Percentiles rank a stretch among this genome's conserved stretches.
These are phyloP conservation scores for Didymella exigua DNA, from an alignment of 2,329 filamentous ascomycete species.

Conservation along the genomic window DNA sequence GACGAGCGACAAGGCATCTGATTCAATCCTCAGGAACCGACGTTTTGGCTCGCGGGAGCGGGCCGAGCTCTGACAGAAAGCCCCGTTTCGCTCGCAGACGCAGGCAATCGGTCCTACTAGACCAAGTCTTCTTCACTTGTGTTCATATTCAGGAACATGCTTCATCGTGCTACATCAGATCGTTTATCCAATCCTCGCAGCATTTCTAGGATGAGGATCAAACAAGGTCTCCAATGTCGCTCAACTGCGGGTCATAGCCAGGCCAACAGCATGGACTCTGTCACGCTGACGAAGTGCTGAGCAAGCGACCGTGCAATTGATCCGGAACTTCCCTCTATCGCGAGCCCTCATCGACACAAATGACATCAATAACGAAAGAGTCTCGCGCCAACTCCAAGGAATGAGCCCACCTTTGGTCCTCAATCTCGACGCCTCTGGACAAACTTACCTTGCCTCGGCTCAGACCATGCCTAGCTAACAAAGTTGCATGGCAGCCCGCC, in stretches of 20 bases:
- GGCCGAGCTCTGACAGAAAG: slow-evolving; percentile 19
- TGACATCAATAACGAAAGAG: background rate
- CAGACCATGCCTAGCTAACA: background rate
- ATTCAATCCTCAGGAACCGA: slow-evolving; percentile 17
- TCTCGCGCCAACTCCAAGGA: background rate
- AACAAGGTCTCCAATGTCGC: background rate
- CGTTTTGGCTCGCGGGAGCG: slow-evolving; percentile 18
- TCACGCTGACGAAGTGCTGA: slow-evolving; percentile 1
- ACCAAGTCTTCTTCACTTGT: background rate
- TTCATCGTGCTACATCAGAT: background rate
- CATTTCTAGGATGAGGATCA: background rate
- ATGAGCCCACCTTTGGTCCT: background rate
- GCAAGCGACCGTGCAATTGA: background rate
- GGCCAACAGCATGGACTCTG: background rate
- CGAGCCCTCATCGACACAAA: background rate
- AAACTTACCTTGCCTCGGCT: background rate
- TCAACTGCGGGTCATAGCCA: background rate
- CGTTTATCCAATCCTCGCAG: background rate
- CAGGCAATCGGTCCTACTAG: slow-evolving; percentile 10
- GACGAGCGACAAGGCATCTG: slow-evolving; percentile 2
- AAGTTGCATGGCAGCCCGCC: background rate
- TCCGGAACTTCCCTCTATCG: background rate
- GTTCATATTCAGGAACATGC: background rate
- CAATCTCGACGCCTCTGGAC: background rate
- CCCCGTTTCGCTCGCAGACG: slow-evolving; percentile 12